Evolutionary conservation across 2,329 filamentous ascomycete genomes (phyloP).

Genomic region (Fusarium lateritium): DNA sequence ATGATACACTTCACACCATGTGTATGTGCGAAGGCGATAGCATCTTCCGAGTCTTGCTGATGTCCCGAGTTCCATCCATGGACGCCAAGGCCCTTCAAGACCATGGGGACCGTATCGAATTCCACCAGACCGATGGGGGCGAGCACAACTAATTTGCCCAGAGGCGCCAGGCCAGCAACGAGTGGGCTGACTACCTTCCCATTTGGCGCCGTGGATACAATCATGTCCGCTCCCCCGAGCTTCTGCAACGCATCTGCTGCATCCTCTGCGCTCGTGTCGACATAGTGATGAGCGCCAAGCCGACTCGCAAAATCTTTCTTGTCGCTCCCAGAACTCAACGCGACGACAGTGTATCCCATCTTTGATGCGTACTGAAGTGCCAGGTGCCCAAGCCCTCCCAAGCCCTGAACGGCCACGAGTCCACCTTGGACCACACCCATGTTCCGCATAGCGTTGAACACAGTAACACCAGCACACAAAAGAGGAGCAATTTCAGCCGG

Average conservation of each 20-base stretch:
- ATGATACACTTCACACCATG: conserved; percentile 76
- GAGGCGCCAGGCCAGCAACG: conserved; percentile 65
- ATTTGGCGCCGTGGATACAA: conserved; percentile 75
- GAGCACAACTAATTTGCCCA: conserved; percentile 72
- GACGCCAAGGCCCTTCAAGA: conserved; percentile 69
- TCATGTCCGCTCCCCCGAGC: conserved; percentile 73
- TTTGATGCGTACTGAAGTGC: conserved; percentile 81
- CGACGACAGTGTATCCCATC: conserved; percentile 82
- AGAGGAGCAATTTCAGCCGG: conserved; percentile 69
- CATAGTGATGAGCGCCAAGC: conserved; percentile 61
- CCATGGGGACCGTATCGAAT: conserved; percentile 59
- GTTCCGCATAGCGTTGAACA: conserved; percentile 72
- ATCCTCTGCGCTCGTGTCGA: conserved; percentile 67
- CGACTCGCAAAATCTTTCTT: conserved; percentile 76
- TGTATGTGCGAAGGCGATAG: conserved; percentile 74
- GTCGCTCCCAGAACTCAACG: conserved; percentile 73
- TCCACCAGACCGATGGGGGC: conserved; percentile 63
- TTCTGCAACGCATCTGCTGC: conserved; percentile 63
- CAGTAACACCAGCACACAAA: conserved; percentile 77
- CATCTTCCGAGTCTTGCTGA: conserved; percentile 73
- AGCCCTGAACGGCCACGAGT: conserved; percentile 73
- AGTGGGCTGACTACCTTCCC: conserved; percentile 67
- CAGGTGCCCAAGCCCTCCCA: conserved; percentile 83
- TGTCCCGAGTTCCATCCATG: conserved; percentile 76
- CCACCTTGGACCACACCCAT: conserved; percentile 65